Conservation (phyloP, 2,329 filamentous ascomycete species). For the Gaeumannomyces sp. region DNA sequence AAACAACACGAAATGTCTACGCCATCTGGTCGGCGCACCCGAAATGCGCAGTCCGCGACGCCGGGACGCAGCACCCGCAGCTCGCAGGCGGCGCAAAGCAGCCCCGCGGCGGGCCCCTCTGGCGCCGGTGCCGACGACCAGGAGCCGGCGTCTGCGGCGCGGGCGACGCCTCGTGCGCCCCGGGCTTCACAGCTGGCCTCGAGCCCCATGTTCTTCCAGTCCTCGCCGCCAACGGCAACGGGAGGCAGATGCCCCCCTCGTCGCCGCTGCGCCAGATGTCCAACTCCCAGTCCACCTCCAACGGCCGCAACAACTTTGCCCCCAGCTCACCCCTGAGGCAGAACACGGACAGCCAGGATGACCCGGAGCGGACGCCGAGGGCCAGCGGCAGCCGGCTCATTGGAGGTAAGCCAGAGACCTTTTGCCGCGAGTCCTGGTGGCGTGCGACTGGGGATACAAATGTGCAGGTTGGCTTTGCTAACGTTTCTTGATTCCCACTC, state of each 20-base stretch:
- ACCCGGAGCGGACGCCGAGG: slow-evolving; percentile 60
- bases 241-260: slow-evolving; percentile 28
- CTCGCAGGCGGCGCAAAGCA: slow-evolving; percentile 24
- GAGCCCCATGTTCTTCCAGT: slow-evolving; percentile 74
- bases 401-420: slow-evolving; percentile 54
- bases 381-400: slow-evolving; percentile 50
- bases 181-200: slow-evolving; percentile 54
- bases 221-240: slow-evolving; percentile 29
- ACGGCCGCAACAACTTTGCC: slow-evolving; percentile 23
- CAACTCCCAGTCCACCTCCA: slow-evolving; percentile 45
- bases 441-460: too few relatives aligned
- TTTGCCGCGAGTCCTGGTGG: too few relatives aligned
- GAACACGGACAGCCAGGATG: slow-evolving; percentile 51
- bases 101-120: slow-evolving; percentile 24
- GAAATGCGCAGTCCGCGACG: slow-evolving; percentile 48
- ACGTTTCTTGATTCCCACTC: neutral
- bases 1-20: slow-evolving; percentile 49
- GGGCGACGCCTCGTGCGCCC: slow-evolving; percentile 38
- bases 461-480: neutral
- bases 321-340: slow-evolving; percentile 57
- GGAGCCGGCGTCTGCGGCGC: slow-evolving; percentile 15
- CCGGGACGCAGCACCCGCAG: slow-evolving; percentile 27
- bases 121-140: slow-evolving; percentile 6
- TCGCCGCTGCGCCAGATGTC: slow-evolving; percentile 53
- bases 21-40: slow-evolving; percentile 47